Evolutionary conservation across 192 early-diverging fungal genomes (phyloP).

Genomic region (Mortierella claussenii): DNA sequence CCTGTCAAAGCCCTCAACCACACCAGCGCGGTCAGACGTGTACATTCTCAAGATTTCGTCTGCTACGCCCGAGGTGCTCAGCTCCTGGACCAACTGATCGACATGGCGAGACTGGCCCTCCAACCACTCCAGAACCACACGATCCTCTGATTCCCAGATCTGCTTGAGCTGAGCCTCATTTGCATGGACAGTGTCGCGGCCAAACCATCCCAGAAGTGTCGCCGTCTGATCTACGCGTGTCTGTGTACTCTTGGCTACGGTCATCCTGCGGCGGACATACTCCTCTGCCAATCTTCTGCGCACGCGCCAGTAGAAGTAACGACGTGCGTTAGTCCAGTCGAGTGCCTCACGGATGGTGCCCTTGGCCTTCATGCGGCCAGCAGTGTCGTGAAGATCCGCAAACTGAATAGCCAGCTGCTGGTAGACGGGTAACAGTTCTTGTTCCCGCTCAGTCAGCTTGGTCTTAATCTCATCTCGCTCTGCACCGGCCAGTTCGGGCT

Average conservation of each 20-base stretch:
- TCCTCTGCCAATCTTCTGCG: constrained; percentile 85
- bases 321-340: constrained; percentile 81
- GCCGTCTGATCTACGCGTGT: constrained; percentile 62
- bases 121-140: constrained; percentile 68
- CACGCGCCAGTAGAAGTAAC: constrained; percentile 95
- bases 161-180: constrained; percentile 41
- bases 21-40: constrained; percentile 46
- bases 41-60: constrained; percentile 46
- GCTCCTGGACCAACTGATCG: constrained; percentile 48
- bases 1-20: constrained; percentile 50
- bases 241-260: constrained; percentile 56
- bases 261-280: constrained; percentile 72
- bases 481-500: constrained; percentile 62
- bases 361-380: constrained; percentile 97
- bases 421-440: constrained; percentile 89
- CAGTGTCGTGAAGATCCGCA: constrained; percentile 97
- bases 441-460: constrained; percentile 84
- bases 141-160: constrained; percentile 70
- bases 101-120: constrained; percentile 56
- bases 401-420: constrained; percentile 95
- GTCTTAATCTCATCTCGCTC: constrained; percentile 75
- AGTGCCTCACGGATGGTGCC: constrained; percentile 83
- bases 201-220: constrained; percentile 74
- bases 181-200: constrained; percentile 55
- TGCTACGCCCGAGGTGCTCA: constrained; percentile 20